A percentile compares a stretch with the other conserved stretches of the same genome.
phyloP scores from a whole-genome alignment of 495 filamentous ascomycete species.

The Podospora sp. region DNA sequence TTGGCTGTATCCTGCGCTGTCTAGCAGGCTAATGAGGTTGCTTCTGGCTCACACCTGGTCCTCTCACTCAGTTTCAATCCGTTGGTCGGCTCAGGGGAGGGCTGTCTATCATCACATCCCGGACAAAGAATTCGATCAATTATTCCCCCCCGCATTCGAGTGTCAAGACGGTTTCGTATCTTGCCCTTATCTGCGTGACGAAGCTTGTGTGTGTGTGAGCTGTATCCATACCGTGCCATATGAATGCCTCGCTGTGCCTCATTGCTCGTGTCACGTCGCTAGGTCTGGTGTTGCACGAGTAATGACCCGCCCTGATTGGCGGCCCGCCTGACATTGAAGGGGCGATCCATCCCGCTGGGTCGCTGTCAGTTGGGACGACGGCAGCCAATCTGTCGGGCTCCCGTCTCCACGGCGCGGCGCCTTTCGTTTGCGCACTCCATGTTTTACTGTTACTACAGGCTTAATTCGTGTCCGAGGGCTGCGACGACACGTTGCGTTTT shows the following conservation, averaged over 20 bases:
- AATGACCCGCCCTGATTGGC: neutral
- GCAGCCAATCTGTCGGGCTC: neutral
- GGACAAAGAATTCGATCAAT: neutral
- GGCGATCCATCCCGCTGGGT: constrained; percentile 1
- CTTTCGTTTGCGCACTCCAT: no score
- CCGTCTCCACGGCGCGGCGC: neutral
- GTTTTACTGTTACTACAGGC: no score
- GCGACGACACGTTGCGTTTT: no score
- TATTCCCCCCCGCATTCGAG: neutral
- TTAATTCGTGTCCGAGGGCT: no score
- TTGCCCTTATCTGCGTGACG: neutral
- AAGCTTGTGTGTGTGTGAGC: neutral
- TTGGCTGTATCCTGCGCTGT: neutral
- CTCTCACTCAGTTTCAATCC: neutral
- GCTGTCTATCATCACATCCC: neutral
- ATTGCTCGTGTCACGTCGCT: neutral
- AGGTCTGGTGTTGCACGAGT: neutral
- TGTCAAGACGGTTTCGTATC: neutral
- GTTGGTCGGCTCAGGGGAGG: neutral
- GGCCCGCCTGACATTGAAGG: neutral
- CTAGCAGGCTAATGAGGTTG: neutral
- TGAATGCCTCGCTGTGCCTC: neutral
- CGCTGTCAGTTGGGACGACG: neutral
- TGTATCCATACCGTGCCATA: neutral
- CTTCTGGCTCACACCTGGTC: neutral